These are phyloP conservation scores for Talaromyces thailandensis DNA, from an alignment of 495 filamentous ascomycete genomes.

Conservation along the genomic window DNA sequence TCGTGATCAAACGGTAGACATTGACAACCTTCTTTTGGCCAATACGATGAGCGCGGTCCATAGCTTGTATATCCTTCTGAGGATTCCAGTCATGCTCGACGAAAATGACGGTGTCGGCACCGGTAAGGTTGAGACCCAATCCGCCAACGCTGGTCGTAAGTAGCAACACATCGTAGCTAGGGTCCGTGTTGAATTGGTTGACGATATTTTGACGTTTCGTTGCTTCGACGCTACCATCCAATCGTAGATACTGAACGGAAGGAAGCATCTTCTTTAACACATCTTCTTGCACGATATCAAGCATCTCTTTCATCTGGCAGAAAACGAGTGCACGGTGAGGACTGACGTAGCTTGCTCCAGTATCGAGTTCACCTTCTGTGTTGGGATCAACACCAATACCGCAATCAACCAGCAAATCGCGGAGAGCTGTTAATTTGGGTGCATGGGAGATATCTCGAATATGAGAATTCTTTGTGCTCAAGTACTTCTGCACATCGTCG, in stretches of 20 bases:
- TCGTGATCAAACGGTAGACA: slow-evolving; percentile 93
- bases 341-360: slow-evolving; percentile 73
- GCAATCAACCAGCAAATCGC: slow-evolving; percentile 87
- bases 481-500: slow-evolving; percentile 65
- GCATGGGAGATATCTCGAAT: slow-evolving; percentile 82
- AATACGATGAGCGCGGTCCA: slow-evolving; percentile 97
- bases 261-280: slow-evolving; percentile 82
- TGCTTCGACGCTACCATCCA: slow-evolving; percentile 87
- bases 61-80: slow-evolving; percentile 96
- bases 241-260: slow-evolving; percentile 76
- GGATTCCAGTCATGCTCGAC: slow-evolving; percentile 99
- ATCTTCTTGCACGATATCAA: slow-evolving; percentile 92
- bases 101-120: slow-evolving; percentile 97
- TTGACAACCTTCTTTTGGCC: slow-evolving; percentile 99
- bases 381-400: slow-evolving; percentile 69
- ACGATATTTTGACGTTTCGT: slow-evolving; percentile 90
- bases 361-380: slow-evolving; percentile 47
- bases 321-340: slow-evolving; percentile 94
- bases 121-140: slow-evolving; percentile 88
- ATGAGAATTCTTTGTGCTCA: slow-evolving; percentile 58
- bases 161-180: slow-evolving; percentile 85
- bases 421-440: slow-evolving; percentile 82
- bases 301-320: slow-evolving; percentile 99
- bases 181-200: slow-evolving; percentile 96
- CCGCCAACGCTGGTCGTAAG: slow-evolving; percentile 93